Evolutionary conservation across 345 rosid species (phyloP).

Genomic region (Ceriops zippeliana): DNA sequence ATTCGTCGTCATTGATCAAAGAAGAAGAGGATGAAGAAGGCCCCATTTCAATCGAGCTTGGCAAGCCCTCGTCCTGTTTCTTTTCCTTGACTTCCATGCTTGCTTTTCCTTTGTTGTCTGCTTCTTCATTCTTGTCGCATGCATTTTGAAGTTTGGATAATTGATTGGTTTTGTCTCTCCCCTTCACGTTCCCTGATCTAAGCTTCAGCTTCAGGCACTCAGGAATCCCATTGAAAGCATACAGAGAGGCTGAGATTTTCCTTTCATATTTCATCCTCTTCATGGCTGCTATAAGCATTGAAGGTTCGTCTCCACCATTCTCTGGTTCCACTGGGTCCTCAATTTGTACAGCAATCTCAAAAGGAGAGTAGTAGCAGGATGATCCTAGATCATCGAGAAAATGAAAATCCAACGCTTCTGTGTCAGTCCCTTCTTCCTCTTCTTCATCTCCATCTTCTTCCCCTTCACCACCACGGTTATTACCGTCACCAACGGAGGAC

Average conservation of each 20-base stretch:
- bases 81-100: slow-evolving; percentile 11
- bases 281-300: slow-evolving; percentile 47
- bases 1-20: slow-evolving; percentile 38
- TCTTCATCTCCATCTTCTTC: slow-evolving; percentile 10
- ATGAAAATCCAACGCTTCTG: slow-evolving; percentile 36
- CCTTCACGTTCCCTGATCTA: slow-evolving; percentile 23
- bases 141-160: slow-evolving; percentile 34
- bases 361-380: slow-evolving; percentile 41
- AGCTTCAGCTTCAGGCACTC: slow-evolving; percentile 50
- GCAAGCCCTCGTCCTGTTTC: slow-evolving; percentile 21
- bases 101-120: slow-evolving; percentile 21
- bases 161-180: slow-evolving; percentile 28
- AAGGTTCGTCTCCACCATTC: slow-evolving; percentile 35
- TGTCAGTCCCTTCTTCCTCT: slow-evolving; percentile 20
- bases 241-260: slow-evolving; percentile 60
- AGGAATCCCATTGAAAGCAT: slow-evolving; percentile 56
- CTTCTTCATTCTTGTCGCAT: slow-evolving; percentile 32
- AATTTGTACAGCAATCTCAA: slow-evolving; percentile 51
- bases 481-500: slow-evolving; percentile 23
- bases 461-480: slow-evolving; percentile 13
- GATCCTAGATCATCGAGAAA: slow-evolving; percentile 41
- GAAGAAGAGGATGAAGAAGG: slow-evolving; percentile 21
- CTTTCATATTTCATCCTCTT: slow-evolving; percentile 60
- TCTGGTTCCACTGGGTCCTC: slow-evolving; percentile 37
- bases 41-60: slow-evolving; percentile 15